Base-by-base conservation (phyloP, 2,329 filamentous ascomycete genomes). In the Colletotrichum nymphaeae region DNA sequence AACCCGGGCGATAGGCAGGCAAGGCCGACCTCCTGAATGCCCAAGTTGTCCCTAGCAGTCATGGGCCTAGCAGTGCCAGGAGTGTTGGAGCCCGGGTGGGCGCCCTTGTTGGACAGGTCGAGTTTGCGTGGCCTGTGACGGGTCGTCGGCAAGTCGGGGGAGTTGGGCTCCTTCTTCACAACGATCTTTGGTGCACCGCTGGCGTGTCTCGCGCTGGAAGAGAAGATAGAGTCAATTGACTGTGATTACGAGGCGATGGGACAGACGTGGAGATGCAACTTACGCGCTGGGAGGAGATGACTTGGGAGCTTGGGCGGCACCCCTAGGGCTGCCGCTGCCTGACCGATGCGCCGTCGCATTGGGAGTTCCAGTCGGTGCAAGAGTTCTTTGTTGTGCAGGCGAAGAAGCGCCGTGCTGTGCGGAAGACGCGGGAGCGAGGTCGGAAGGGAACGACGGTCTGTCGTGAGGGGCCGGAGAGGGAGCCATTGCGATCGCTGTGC, bases 1-100 rank as follows among this genome's bases (percentile, higher is more conserved):
- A 99, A 98, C 67, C 97, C 97, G 0, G 97, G 97, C 2, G 97
- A 98, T 68, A 99, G 87, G 79, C 97, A 99, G 55, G 96, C 96
- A 69, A 98, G 88, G 71, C 97, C 97, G 30, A 98, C 94, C 83
- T 98, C 95, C 78, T 97, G 95, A 80, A 98, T 96, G 55, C 89
- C 94, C 49, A 97, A 85, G 26, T 92, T 90, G 58, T 97, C 94
- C 77, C 94, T 90, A 28, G 92, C 93, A 9, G 94, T 97, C 83
- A 97, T 86, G 49, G 95, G 93, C 52, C 95, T 91, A 64, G 92
- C 92, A 6, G 93, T 90, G 37, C 86, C 86, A 32, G 90, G 88
- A 16, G 87, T 86, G 69, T 86, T 88, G 46, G 88, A 86, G 73
- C 84, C 87, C 37, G 86, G 84, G 62, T 84, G 80, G 1, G 84